Base-by-base conservation (phyloP, 2,329 filamentous ascomycete species). In the Fusarium gaditjirri region DNA sequence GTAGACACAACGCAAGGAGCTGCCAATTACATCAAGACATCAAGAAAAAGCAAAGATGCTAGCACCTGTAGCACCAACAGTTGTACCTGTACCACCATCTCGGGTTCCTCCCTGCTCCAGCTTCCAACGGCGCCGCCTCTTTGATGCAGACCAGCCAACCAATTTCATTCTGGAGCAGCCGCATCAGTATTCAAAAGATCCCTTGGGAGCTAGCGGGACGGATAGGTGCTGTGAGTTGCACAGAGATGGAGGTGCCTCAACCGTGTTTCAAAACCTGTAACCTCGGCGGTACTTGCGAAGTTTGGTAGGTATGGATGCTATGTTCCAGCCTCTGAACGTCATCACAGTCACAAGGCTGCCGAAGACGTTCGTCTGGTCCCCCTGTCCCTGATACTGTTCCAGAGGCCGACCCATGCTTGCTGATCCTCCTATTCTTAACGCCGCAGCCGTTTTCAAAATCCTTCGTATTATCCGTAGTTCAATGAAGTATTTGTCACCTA, bases 371-470 rank as follows among this genome's bases (percentile, higher is more conserved):
- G 36, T 58, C 42, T 58, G 36, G 21, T 19, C 25, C 38, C 62
- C 49, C 42, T 57, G 46, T 36, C 64, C 64, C 60, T 65, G 61
- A 58, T 59, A 53, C 54, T 29, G 56, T 44, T 39, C 68, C 47
- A 53, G 55, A 39, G 47, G 57, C 57, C 56, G 25, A 65, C 70
- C 70, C 59, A 62, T 61, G 70, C 35, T 46, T 55, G 70, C 43
- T 65, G 66, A 76, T 76, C 71, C 71, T 75, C 70, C 70, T 72
- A 68, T 74, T 63, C 61, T 64, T 72, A 46, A 68, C 70, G 64
- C 73, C 64, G 61, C 63, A 73, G 33, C 67, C 70, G 63, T 67
- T 61, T 65, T 43, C 61, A 55, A 54, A 61, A 49, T 35, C 36
- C 29, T 35, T 35, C 53, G 36, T 47, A 35, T 56, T 35, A 29